These are phyloP conservation scores for Aphanomyces invadans DNA, from an alignment of 352 stramenopile genomes.

Conservation along the genomic window DNA sequence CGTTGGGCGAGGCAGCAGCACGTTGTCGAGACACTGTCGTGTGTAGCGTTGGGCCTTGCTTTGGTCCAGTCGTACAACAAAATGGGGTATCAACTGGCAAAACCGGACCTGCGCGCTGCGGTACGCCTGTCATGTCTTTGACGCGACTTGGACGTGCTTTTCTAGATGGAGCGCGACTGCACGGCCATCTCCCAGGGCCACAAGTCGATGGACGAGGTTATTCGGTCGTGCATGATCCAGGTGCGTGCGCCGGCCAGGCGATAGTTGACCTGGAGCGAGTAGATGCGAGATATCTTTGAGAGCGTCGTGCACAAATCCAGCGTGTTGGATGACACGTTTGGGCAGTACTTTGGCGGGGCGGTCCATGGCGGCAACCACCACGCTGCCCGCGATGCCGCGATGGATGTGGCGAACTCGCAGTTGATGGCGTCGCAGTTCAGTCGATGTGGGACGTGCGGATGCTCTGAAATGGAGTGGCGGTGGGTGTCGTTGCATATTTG, in stretches of 20 bases:
- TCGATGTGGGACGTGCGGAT: constrained; percentile 27
- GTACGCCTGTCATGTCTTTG: constrained; percentile 32
- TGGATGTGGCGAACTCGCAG: constrained; percentile 4
- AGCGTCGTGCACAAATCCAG: constrained; percentile 65
- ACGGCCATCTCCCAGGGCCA: constrained; percentile 75
- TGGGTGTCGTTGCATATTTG: background rate
- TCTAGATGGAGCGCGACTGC: constrained; percentile 89
- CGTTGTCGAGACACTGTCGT: background rate
- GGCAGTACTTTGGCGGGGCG: constrained; percentile 76
- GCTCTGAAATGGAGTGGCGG: constrained; percentile 25
- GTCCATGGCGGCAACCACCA: constrained; percentile 42
- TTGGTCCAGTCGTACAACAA: constrained; percentile 89
- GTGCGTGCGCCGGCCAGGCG: too few relatives aligned
- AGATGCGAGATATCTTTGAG: constrained; percentile 77
- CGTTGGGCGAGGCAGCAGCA: constrained; percentile 32
- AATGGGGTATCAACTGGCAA: constrained; percentile 95
- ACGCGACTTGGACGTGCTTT: background rate
- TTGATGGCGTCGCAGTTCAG: constrained; percentile 2
- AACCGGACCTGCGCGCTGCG: constrained; percentile 88
- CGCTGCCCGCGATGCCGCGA: constrained; percentile 25
- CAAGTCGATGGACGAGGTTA: constrained; percentile 67
- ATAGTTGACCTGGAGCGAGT: too few relatives aligned
- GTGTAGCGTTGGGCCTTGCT: constrained; percentile 49
- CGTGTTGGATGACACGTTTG: constrained; percentile 87
- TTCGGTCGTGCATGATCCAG: constrained; percentile 82